A percentile compares a stretch with the other conserved stretches of the same genome.
Conservation (phyloP, 2,329 filamentous ascomycete species). For the Botrytis hyacinthi region DNA sequence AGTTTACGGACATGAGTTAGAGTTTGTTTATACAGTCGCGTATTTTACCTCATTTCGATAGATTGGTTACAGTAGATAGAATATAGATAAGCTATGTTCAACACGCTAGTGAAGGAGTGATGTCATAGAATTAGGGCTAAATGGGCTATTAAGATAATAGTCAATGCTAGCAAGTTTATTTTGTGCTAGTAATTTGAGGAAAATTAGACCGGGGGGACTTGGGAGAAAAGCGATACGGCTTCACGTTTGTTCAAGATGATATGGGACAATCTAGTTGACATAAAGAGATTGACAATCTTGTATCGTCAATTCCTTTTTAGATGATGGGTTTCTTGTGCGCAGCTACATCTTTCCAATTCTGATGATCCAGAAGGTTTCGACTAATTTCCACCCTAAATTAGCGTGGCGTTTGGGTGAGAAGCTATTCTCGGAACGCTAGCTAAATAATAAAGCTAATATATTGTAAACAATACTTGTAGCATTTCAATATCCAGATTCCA, state of each 20-base stretch:
- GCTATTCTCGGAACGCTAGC: not conserved
- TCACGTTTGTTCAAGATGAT: not conserved
- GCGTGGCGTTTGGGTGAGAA: not conserved
- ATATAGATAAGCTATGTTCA: not conserved
- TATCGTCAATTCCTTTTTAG: not conserved
- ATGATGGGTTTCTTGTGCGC: not conserved
- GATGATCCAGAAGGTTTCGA: not conserved
- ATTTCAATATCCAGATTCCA: not conserved
- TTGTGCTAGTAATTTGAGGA: not conserved
- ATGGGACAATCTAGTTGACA: not conserved
- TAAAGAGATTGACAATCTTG: not conserved
- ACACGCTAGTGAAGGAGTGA: not conserved
- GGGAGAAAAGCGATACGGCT: fast-evolving
- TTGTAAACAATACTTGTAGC: not conserved
- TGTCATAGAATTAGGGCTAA: not conserved
- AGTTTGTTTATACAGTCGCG: not conserved
- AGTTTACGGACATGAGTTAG: not conserved
- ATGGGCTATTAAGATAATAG: not conserved
- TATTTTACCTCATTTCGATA: not conserved
- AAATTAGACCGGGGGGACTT: not conserved
- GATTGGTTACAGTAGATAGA: not conserved
- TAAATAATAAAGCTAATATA: not conserved
- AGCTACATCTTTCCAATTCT: not conserved
- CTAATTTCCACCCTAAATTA: not conserved
- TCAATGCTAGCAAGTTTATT: not conserved